Evolutionary conservation across 148 eudicot species (phyloP), one percentile per base, ranked within the genome.

Genomic region (Chenopodium album): DNA sequence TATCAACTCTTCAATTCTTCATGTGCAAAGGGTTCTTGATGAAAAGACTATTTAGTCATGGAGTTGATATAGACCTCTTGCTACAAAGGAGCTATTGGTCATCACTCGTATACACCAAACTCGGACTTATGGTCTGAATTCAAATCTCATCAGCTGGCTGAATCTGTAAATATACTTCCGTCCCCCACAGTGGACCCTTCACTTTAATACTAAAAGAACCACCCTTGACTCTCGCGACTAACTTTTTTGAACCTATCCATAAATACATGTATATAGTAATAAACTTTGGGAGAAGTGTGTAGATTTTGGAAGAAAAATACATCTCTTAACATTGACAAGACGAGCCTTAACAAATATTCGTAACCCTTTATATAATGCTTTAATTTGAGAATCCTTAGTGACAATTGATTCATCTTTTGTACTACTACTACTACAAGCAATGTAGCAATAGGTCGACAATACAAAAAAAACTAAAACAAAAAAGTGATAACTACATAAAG

Each of bases 271-370:
- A 22, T 62, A 4, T 62, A 62, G 65, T 0, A 4, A 56, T 16
- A 56, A 13, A 3, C 62, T 56, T 56, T 56, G 19, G 20, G 22
- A 41, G 44, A 71, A 71, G 47, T 47, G 26, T n/a, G 63, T 52
- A 46, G 22, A 48, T 50, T 52, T 74, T 50, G 77, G 62, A 74
- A 52, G 62, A 50, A 74, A 73, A 48, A 73, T 34, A 48, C 56
- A n/a, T 6, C 77, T 28, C 41, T 74, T 41, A 28, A 50, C 41
- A 74, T 50, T 52, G 63, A 74, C 77, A 28, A 74, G 77, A 73
- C 77, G 23, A 48, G 77, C 37, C 76, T 52, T 74, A 48, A 48
- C 22, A 48, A 47, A 16, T 12, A 14, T 50, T 50, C n/a, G 63
- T 29, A 74, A 50, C 63, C 46, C 37, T 74, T 23, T 74, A 26